Conservation (phyloP, 257 asterid genomes). For the Solanum tarijense region DNA sequence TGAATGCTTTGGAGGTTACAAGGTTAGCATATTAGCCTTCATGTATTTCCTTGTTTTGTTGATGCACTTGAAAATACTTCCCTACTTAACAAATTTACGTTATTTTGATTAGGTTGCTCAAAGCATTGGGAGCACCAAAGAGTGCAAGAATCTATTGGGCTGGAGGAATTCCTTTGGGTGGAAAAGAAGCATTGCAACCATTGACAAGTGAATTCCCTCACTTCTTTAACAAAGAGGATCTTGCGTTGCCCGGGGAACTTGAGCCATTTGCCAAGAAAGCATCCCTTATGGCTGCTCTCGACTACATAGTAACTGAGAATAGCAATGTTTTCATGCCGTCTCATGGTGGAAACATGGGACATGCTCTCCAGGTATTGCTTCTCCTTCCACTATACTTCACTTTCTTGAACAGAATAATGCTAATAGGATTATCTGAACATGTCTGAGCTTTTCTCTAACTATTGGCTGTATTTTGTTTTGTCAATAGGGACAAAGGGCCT, state of each 20-base stretch:
- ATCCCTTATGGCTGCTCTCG: slow-evolving; percentile 86
- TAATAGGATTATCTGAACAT: not conserved
- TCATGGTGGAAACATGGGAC: slow-evolving; percentile 99
- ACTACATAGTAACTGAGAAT: slow-evolving; percentile 64
- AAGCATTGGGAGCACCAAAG: slow-evolving; percentile 82
- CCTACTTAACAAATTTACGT: not conserved
- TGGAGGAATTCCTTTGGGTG: slow-evolving; percentile 87
- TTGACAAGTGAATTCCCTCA: slow-evolving; percentile 55
- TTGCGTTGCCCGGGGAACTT: slow-evolving; percentile 72
- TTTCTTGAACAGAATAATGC: not conserved
- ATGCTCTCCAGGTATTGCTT: slow-evolving; percentile 73
- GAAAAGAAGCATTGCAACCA: slow-evolving; percentile 68
- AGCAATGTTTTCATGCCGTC: slow-evolving; percentile 97
- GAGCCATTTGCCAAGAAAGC: slow-evolving; percentile 67
- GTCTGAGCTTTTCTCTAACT: not conserved
- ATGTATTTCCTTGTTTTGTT: not conserved
- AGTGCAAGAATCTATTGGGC: slow-evolving; percentile 77
- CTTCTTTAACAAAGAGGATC: slow-evolving; percentile 77
- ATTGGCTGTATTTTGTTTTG: not conserved
- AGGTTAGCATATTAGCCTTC: slow-evolving; percentile 20
- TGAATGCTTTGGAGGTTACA: slow-evolving; percentile 68
- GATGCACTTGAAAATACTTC: not conserved
- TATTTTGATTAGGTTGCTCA: slow-evolving; percentile 48
- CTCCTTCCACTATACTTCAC: not conserved
- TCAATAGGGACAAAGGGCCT: slow-evolving; percentile 80